Conservation (phyloP, 2,329 filamentous ascomycete species). For the Aureobasidium leucospermi region DNA sequence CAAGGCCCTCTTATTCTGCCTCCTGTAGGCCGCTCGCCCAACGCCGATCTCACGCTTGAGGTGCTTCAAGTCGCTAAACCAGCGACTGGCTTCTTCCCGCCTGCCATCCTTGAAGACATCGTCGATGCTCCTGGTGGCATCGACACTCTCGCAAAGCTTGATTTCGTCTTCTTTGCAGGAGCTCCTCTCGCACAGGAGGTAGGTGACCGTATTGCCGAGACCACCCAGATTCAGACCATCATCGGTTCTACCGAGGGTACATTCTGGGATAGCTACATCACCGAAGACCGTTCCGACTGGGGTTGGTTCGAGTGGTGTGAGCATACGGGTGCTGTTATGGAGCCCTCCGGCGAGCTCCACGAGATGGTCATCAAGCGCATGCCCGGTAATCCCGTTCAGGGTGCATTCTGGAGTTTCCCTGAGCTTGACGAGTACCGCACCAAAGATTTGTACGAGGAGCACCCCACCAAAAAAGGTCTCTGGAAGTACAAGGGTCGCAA, state of each 20-base stretch:
- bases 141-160: constrained; percentile 11
- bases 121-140: constrained; percentile 13
- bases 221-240: constrained; percentile 10
- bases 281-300: constrained; percentile 16
- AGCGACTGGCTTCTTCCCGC: constrained; percentile 15
- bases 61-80: constrained; percentile 18
- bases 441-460: constrained; percentile 24
- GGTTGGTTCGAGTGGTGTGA: constrained; percentile 20
- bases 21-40: constrained; percentile 5
- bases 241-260: constrained; percentile 17
- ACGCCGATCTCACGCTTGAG: constrained; percentile 18
- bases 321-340: constrained; percentile 15
- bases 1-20: constrained; percentile 13
- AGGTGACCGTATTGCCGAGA: constrained; percentile 13
- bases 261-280: constrained; percentile 17
- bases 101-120: constrained; percentile 16
- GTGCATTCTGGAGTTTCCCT: constrained; percentile 26
- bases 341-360: constrained; percentile 21
- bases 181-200: constrained; percentile 14
- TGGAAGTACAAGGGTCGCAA: constrained; percentile 23
- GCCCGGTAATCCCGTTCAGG: constrained; percentile 23
- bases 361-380: constrained; percentile 32
- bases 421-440: constrained; percentile 23
- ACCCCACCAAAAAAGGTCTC: constrained; percentile 22
- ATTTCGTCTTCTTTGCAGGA: constrained; percentile 16